A percentile compares a stretch with the other conserved stretches of the same genome.
These are phyloP conservation scores for Debaryomyces castellii DNA, from an alignment of 805 yeast genomes.

Conservation along the genomic window DNA sequence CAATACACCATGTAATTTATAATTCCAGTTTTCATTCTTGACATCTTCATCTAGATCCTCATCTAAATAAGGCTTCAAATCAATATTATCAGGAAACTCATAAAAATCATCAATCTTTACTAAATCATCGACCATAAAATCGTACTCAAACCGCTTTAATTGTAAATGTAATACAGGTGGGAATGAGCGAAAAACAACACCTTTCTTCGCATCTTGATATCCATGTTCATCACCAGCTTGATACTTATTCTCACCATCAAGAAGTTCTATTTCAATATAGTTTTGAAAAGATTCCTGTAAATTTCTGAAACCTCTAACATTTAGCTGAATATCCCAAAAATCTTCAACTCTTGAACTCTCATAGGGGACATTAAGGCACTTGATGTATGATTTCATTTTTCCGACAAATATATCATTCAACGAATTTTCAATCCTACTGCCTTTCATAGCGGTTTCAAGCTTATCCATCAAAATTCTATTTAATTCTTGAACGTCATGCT, in stretches of 20 bases:
- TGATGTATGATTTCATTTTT: slow-evolving; percentile 91
- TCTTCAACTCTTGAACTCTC: slow-evolving; percentile 92
- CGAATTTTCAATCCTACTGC: slow-evolving; percentile 58
- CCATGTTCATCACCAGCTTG: slow-evolving; percentile 85
- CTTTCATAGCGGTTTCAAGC: slow-evolving; percentile 87
- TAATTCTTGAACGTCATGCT: slow-evolving; percentile 96
- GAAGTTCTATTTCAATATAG: slow-evolving; percentile 83
- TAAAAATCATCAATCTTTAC: slow-evolving; percentile 90
- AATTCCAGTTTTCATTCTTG: slow-evolving; percentile 63
- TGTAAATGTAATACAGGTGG: slow-evolving; percentile 95
- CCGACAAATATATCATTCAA: slow-evolving; percentile 89
- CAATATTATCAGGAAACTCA: slow-evolving; percentile 83
- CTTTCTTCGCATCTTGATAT: slow-evolving; percentile 93
- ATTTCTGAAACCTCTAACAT: slow-evolving; percentile 79
- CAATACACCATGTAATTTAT: slow-evolving; percentile 86
- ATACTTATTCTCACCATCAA: slow-evolving; percentile 94
- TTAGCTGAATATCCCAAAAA: slow-evolving; percentile 96
- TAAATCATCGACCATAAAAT: slow-evolving; percentile 82
- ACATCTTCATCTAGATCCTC: slow-evolving; percentile 44
- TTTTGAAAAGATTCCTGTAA: slow-evolving; percentile 77
- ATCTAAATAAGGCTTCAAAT: slow-evolving; percentile 76
- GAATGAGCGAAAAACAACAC: slow-evolving; percentile 85
- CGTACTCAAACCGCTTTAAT: slow-evolving; percentile 91
- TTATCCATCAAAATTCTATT: slow-evolving; percentile 94
- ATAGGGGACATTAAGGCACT: slow-evolving; percentile 89